Conservation (phyloP, 139 green algal species). For the Gonium pectorale region DNA sequence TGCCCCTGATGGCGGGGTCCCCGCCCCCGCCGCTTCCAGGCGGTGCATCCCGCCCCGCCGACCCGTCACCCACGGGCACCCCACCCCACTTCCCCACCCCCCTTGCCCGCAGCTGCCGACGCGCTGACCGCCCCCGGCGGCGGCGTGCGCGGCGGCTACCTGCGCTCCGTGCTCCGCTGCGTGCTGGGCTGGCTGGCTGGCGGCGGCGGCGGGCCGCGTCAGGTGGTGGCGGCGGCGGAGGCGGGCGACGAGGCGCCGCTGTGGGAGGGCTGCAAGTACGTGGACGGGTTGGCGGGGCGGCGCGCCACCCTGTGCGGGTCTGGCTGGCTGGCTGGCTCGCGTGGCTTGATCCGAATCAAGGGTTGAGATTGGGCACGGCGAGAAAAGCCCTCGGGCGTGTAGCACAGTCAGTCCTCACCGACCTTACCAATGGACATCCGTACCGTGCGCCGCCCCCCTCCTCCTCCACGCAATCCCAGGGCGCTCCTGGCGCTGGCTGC, state of each 20-base stretch:
- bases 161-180: conserved; percentile 70
- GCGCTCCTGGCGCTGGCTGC: conserved; percentile 46
- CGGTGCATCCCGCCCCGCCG: too few relatives aligned
- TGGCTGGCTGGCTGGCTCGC: too few relatives aligned
- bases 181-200: conserved; percentile 66
- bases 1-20: too few relatives aligned
- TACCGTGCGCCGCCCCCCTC: not conserved
- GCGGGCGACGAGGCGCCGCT: conserved; percentile 68
- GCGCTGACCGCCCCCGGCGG: conserved; percentile 15
- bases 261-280: conserved; percentile 77
- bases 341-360: too few relatives aligned
- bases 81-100: not conserved
- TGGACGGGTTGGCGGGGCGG: not conserved
- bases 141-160: conserved; percentile 50
- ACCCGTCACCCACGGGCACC: too few relatives aligned
- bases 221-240: conserved; percentile 57
- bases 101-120: not conserved
- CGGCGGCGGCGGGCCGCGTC: conserved; percentile 36
- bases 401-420: too few relatives aligned
- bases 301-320: too few relatives aligned
- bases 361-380: too few relatives aligned
- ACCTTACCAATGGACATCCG: too few relatives aligned
- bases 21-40: too few relatives aligned
- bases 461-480: conserved; percentile 18
- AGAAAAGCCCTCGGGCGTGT: too few relatives aligned